Conservation (phyloP, 2,329 filamentous ascomycete species). For the Geosmithia flava region DNA sequence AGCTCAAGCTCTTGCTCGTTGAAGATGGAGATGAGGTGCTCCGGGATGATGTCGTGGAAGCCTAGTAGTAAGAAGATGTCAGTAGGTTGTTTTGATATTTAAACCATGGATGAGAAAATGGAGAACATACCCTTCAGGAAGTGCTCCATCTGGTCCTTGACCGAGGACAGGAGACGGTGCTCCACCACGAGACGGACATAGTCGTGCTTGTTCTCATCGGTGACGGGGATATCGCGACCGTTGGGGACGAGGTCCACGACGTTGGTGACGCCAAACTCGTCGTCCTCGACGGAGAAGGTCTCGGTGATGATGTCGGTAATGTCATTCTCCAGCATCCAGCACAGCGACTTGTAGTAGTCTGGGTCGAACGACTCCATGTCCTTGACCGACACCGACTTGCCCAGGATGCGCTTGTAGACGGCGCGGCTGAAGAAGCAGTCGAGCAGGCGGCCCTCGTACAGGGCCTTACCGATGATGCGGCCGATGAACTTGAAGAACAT, state of each 20-base stretch:
- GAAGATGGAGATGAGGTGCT: constrained; percentile 91
- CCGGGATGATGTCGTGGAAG: constrained; percentile 96
- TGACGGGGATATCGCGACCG: constrained; percentile 85
- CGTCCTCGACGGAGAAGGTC: constrained; percentile 87
- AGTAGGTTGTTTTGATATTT: neutral
- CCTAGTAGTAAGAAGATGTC: constrained; percentile 30
- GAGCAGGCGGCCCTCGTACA: constrained; percentile 90
- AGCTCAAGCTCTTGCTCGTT: constrained; percentile 97
- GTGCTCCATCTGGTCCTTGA: constrained; percentile 85
- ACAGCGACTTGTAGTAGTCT: constrained; percentile 96
- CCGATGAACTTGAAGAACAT: constrained; percentile 99
- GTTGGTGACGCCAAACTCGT: constrained; percentile 83
- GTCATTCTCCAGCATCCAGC: constrained; percentile 98
- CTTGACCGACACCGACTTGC: constrained; percentile 91
- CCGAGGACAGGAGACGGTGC: constrained; percentile 81
- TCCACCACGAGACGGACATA: constrained; percentile 93
- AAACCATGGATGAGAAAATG: too few relatives aligned
- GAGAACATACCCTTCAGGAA: constrained; percentile 74
- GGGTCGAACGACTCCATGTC: constrained; percentile 98
- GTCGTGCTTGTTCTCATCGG: constrained; percentile 96
- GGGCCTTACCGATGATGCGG: constrained; percentile 91
- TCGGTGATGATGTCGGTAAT: constrained; percentile 97
- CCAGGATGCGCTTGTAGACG: constrained; percentile 94
- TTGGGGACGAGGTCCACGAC: constrained; percentile 78
- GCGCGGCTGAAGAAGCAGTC: constrained; percentile 99